phyloP scores from a whole-genome alignment of 768 basidiomycete species.

The Rhodosporidiobolus odoratus region DNA sequence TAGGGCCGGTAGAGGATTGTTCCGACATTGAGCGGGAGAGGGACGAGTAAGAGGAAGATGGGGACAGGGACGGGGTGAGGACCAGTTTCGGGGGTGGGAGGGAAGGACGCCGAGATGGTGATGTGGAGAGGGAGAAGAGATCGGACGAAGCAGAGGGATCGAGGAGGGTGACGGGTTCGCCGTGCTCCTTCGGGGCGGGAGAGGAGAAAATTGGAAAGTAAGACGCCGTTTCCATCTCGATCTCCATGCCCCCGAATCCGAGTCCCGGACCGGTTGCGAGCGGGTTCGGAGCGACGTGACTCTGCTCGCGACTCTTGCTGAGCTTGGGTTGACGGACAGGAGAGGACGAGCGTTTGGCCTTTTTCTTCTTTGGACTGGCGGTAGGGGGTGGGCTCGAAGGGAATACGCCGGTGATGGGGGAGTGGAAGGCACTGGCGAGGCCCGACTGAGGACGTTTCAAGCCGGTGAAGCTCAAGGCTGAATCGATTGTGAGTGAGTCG shows the following conservation, averaged over 20 bases:
- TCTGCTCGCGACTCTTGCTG: background rate
- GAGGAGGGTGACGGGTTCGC: constrained; percentile 4
- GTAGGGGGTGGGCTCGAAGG: constrained; percentile 10
- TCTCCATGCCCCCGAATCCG: background rate
- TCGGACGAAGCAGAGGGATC: constrained; percentile 2
- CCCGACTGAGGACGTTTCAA: constrained; percentile 9
- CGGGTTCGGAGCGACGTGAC: background rate
- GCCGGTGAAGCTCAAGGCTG: background rate
- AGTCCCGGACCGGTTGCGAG: background rate
- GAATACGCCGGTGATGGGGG: constrained; percentile 20
- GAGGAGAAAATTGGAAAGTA: background rate
- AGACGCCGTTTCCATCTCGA: no score
- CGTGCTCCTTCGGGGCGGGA: background rate
- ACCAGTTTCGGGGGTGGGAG: constrained; percentile 3
- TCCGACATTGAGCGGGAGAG: background rate
- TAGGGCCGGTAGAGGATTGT: background rate
- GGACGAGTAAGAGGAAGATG: constrained; percentile 11
- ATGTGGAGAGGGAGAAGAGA: background rate
- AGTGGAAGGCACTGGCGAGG: constrained; percentile 29
- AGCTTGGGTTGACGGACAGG: no score
- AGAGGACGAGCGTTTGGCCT: constrained; percentile 11
- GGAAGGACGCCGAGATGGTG: background rate
- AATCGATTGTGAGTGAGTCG: constrained; percentile 7
- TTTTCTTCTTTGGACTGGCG: constrained; percentile 21
- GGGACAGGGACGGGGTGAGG: constrained; percentile 24